Conservation (phyloP, 2,329 filamentous ascomycete species). For the Claviceps purpurea region DNA sequence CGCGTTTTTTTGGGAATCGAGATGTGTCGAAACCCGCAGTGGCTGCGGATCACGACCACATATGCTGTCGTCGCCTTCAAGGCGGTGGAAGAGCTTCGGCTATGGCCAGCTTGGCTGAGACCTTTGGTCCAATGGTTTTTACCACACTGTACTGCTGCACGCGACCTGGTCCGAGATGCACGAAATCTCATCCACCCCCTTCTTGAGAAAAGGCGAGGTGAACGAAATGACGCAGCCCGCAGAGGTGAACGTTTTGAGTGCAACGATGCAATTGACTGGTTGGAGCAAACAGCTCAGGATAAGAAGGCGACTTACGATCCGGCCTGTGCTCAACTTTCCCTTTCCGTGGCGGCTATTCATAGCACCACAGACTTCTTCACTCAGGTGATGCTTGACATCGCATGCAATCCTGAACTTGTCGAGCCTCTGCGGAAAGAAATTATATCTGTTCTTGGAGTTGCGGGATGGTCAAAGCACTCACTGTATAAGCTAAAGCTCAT, state of each 20-base stretch:
- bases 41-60: constrained; percentile 30
- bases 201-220: constrained; percentile 6
- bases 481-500: constrained; percentile 28
- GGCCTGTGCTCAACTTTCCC: constrained; percentile 7
- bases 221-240: constrained; percentile 5
- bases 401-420: constrained; percentile 10
- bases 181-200: constrained; percentile 7
- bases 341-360: constrained; percentile 13
- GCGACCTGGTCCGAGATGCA: constrained; percentile 3
- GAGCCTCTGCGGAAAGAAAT: constrained; percentile 12
- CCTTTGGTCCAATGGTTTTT: constrained; percentile 10
- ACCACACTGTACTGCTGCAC: constrained; percentile 6
- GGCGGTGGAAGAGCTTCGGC: constrained; percentile 7
- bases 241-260: constrained; percentile 1
- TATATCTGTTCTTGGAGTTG: constrained; percentile 7
- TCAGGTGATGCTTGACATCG: constrained; percentile 11
- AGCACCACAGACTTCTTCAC: constrained; percentile 11
- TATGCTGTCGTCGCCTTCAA: constrained; percentile 28
- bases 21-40: constrained; percentile 31
- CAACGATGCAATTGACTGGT: constrained; percentile 13
- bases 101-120: constrained; percentile 8
- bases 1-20: constrained; percentile 32
- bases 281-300: not conserved
- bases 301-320: constrained; percentile 5
- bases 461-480: constrained; percentile 11